These are phyloP conservation scores for Ilyonectria robusta DNA, from an alignment of 2,329 filamentous ascomycete genomes.

Conservation along the genomic window DNA sequence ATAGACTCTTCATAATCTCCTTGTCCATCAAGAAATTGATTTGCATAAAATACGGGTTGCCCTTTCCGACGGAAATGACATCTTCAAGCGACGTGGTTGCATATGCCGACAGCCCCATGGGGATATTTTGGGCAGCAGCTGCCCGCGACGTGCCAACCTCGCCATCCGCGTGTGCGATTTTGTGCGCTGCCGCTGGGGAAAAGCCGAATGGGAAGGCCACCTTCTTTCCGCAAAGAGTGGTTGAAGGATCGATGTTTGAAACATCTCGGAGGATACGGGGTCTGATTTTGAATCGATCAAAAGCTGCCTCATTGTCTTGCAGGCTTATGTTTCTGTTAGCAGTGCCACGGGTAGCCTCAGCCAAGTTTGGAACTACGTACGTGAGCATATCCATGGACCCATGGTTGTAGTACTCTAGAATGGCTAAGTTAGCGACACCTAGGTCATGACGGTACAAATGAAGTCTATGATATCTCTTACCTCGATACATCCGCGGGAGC, in stretches of 20 bases:
- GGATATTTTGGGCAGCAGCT: neutral
- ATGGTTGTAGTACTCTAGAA: slow-evolving; percentile 6
- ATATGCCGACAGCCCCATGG: slow-evolving; percentile 11
- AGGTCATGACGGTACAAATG: neutral
- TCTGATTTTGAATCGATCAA: slow-evolving; percentile 50
- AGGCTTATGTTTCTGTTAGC: slow-evolving; percentile 41
- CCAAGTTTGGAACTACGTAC: neutral
- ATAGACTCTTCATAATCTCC: slow-evolving; percentile 29
- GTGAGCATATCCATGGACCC: slow-evolving; percentile 12
- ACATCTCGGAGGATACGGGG: slow-evolving; percentile 13
- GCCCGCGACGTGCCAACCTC: slow-evolving; percentile 12
- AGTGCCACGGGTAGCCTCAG: neutral
- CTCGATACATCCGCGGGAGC: slow-evolving; percentile 10
- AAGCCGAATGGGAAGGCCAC: slow-evolving; percentile 15
- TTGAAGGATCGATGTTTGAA: slow-evolving; percentile 3
- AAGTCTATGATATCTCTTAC: neutral
- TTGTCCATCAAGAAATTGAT: slow-evolving; percentile 23
- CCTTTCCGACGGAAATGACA: slow-evolving; percentile 23
- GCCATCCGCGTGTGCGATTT: slow-evolving; percentile 15
- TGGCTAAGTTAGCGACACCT: neutral
- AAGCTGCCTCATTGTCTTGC: slow-evolving; percentile 66
- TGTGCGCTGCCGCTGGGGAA: slow-evolving; percentile 18
- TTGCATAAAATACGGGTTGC: slow-evolving; percentile 22
- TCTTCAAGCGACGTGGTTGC: slow-evolving; percentile 10
- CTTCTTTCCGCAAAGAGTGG: slow-evolving; percentile 9